phyloP scores from a whole-genome alignment of 352 stramenopile genomes.

The Thraustochytrium sp. region DNA sequence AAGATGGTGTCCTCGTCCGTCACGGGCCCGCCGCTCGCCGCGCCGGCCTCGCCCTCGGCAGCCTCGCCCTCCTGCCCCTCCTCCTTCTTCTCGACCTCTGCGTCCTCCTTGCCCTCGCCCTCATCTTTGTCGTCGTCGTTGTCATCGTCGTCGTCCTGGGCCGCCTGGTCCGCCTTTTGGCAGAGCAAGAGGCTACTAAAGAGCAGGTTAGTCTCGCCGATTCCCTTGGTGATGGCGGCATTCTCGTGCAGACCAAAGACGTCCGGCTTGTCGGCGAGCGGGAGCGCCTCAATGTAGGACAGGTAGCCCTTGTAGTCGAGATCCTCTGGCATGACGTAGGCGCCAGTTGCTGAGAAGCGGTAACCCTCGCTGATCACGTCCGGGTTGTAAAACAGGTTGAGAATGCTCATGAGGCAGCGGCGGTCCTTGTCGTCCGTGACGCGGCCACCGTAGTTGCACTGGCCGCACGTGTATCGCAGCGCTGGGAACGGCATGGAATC shows the following conservation, averaged over 20 bases:
- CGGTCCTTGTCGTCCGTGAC: conserved; percentile 92
- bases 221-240: conserved; percentile 85
- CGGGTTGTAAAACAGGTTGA: conserved; percentile 78
- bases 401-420: conserved; percentile 76
- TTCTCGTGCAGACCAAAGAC: conserved; percentile 91
- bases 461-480: conserved; percentile 78
- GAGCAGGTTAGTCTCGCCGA: conserved; percentile 83
- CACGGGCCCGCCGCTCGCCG: neutral
- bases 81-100: conserved; percentile 51
- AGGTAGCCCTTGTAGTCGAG: conserved; percentile 60
- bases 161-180: conserved; percentile 72
- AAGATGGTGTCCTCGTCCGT: conserved; percentile 63
- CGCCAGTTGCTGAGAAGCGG: neutral
- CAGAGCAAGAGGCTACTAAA: conserved; percentile 80
- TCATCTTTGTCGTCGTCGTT: conserved; percentile 70
- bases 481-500: conserved; percentile 71
- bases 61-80: conserved; percentile 48
- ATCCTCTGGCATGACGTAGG: conserved; percentile 56
- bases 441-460: conserved; percentile 90
- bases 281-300: conserved; percentile 63
- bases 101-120: conserved; percentile 62
- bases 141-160: conserved; percentile 60
- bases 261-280: conserved; percentile 73
- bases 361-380: conserved; percentile 66
- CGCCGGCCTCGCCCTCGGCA: conserved; percentile 47